A percentile compares a stretch with the other conserved stretches of the same genome.
phyloP scores from a whole-genome alignment of 768 basidiomycete species.

The Lanmaoa pseudosensibilis region DNA sequence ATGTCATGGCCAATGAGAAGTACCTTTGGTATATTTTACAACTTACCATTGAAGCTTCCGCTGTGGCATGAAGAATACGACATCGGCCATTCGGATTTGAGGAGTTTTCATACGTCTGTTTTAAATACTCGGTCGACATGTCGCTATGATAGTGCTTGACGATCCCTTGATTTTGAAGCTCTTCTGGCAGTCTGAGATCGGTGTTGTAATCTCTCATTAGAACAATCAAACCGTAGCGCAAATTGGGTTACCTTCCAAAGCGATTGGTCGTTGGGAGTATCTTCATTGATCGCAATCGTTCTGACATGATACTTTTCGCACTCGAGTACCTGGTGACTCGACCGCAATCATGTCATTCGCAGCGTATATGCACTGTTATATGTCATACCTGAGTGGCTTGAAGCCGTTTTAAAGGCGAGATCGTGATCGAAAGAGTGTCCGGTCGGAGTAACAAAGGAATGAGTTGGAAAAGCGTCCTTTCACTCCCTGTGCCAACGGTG shows the following conservation, averaged over 20 bases:
- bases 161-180: slow-evolving; percentile 9
- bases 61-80: slow-evolving; percentile 26
- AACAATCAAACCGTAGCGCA: no score
- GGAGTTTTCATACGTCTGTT: slow-evolving; percentile 23
- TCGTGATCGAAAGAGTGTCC: not conserved
- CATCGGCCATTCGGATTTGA: slow-evolving; percentile 13
- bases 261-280: no score
- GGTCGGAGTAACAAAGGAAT: not conserved
- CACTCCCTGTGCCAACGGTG: not conserved
- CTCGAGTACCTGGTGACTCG: no score
- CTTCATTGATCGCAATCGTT: no score
- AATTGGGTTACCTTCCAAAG: no score
- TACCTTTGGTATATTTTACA: no score
- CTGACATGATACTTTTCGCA: no score
- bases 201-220: no score
- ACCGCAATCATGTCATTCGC: no score
- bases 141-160: slow-evolving; percentile 29
- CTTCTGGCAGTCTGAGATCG: slow-evolving; percentile 8
- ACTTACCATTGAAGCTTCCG: slow-evolving; percentile 25
- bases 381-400: not conserved
- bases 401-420: not conserved
- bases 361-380: no score
- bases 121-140: slow-evolving; percentile 30
- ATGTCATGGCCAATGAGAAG: no score
- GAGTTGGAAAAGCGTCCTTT: not conserved